Conservation (phyloP, 768 basidiomycete genomes). For the Amanita subjunquillea region DNA sequence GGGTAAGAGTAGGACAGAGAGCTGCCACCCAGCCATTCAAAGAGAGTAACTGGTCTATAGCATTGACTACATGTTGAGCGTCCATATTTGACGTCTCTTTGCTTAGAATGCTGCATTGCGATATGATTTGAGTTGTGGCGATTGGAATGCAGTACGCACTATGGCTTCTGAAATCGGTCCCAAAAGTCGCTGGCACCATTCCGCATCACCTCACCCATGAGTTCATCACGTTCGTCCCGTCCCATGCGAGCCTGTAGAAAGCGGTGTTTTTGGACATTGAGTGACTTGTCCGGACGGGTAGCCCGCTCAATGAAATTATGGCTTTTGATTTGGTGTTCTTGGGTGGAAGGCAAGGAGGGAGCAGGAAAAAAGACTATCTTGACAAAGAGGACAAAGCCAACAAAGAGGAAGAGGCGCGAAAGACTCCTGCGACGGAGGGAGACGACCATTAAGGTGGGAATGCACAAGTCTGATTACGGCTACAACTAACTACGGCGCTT, state of each 20-base stretch:
- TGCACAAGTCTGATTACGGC: neutral
- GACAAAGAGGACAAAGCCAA: constrained; percentile 23
- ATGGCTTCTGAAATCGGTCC: constrained; percentile 87
- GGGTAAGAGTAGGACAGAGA: constrained; percentile 81
- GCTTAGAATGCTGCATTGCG: constrained; percentile 50
- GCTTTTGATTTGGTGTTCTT: constrained; percentile 30
- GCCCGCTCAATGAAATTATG: constrained; percentile 48
- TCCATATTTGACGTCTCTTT: constrained; percentile 85
- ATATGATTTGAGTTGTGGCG: too few species aligned
- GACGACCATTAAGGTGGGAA: constrained; percentile 23
- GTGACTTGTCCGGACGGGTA: constrained; percentile 54
- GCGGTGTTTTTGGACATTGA: constrained; percentile 82
- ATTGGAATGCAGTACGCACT: constrained; percentile 28
- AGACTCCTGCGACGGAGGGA: constrained; percentile 40
- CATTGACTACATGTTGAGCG: constrained; percentile 77
- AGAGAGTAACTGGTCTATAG: constrained; percentile 90
- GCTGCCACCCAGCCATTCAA: constrained; percentile 98
- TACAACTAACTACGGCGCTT: constrained; percentile 11
- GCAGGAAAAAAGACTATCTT: constrained; percentile 29
- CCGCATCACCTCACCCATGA: constrained; percentile 64
- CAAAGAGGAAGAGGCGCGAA: constrained; percentile 27
- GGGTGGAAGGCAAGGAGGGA: constrained; percentile 15
- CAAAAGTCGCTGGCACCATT: constrained; percentile 84
- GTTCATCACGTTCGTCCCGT: constrained; percentile 73
- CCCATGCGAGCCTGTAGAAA: constrained; percentile 88